These are phyloP conservation scores for Xylariaceae sp. DNA, from an alignment of 2,329 filamentous ascomycete genomes.

Conservation along the genomic window DNA sequence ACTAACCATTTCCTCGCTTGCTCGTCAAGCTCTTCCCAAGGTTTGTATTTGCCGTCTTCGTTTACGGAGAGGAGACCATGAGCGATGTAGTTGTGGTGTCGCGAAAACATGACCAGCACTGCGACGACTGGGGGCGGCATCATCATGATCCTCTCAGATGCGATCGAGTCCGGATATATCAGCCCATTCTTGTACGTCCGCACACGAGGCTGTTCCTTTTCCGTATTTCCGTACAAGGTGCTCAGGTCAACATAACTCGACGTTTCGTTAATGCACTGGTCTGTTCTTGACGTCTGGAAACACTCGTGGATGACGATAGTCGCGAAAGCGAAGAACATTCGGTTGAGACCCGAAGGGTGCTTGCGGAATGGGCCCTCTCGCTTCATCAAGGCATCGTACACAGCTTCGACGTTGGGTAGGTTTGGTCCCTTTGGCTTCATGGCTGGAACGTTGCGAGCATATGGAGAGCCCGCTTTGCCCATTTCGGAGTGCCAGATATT, in stretches of 20 bases:
- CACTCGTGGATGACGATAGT: constrained; percentile 71
- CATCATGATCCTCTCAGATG: constrained; percentile 64
- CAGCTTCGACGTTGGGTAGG: constrained; percentile 59
- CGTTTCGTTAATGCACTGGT: constrained; percentile 52
- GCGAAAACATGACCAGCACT: constrained; percentile 72
- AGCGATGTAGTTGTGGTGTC: constrained; percentile 85
- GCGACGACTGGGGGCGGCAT: constrained; percentile 70
- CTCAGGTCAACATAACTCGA: constrained; percentile 70
- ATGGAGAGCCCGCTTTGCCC: constrained; percentile 63
- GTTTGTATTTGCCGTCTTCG: constrained; percentile 69
- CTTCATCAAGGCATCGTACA: constrained; percentile 62
- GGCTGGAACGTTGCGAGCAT: constrained; percentile 48
- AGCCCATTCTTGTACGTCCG: constrained; percentile 67
- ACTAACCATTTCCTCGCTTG: too few relatives aligned
- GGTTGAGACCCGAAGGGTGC: constrained; percentile 69
- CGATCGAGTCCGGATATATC: constrained; percentile 69
- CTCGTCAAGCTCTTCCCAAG: constrained; percentile 25
- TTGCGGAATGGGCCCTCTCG: constrained; percentile 42
- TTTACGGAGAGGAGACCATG: constrained; percentile 80
- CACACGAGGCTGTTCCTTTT: constrained; percentile 61
- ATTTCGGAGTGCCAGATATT: constrained; percentile 63
- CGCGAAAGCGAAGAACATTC: constrained; percentile 68
- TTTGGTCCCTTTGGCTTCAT: constrained; percentile 50
- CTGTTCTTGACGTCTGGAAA: constrained; percentile 63
- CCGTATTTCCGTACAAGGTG: constrained; percentile 66